A percentile compares a stretch with the other conserved stretches of the same genome.
These are phyloP conservation scores for Fusarium sp. DNA, from an alignment of 2,329 filamentous ascomycete genomes.

Conservation along the genomic window DNA sequence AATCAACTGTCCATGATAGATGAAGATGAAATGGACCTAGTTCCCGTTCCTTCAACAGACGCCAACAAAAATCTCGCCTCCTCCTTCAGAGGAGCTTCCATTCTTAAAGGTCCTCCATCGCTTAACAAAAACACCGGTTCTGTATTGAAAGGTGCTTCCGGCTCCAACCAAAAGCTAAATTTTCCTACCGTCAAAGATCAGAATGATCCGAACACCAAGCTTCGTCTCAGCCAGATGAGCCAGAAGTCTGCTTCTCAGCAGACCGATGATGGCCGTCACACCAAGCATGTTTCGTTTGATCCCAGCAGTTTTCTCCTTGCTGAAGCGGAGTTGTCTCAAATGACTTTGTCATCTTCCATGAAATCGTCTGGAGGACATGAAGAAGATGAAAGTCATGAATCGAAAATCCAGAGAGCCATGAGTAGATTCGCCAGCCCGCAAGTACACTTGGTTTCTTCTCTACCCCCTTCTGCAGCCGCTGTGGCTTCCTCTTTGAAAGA, in stretches of 20 bases:
- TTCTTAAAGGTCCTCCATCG: conserved; percentile 2
- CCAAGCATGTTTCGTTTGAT: conserved; percentile 40
- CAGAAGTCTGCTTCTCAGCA: conserved; percentile 57
- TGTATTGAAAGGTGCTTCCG: conserved; percentile 1
- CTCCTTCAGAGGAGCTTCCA: not conserved
- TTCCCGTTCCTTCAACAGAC: conserved; percentile 13
- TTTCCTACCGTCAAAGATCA: conserved; percentile 84
- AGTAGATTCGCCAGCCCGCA: conserved; percentile 7
- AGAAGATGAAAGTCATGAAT: conserved; percentile 3
- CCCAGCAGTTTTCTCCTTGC: conserved; percentile 12
- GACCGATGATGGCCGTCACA: conserved; percentile 48
- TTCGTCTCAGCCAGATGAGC: conserved; percentile 74
- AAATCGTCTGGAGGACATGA: conserved; percentile 14
- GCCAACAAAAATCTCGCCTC: not conserved
- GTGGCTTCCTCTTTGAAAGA: conserved; percentile 40
- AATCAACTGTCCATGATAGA: not conserved
- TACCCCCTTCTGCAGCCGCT: conserved; percentile 42
- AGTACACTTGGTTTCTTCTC: conserved; percentile 39
- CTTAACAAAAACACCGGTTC: not conserved
- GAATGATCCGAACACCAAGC: conserved; percentile 68
- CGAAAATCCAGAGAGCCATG: conserved; percentile 28
- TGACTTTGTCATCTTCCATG: conserved; percentile 23
- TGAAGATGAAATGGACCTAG: conserved; percentile 16
- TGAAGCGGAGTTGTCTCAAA: not conserved
- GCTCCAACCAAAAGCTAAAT: conserved; percentile 58